Evolutionary conservation across 106 monocot species (phyloP).

Genomic region (Dendrobium catenatum): DNA sequence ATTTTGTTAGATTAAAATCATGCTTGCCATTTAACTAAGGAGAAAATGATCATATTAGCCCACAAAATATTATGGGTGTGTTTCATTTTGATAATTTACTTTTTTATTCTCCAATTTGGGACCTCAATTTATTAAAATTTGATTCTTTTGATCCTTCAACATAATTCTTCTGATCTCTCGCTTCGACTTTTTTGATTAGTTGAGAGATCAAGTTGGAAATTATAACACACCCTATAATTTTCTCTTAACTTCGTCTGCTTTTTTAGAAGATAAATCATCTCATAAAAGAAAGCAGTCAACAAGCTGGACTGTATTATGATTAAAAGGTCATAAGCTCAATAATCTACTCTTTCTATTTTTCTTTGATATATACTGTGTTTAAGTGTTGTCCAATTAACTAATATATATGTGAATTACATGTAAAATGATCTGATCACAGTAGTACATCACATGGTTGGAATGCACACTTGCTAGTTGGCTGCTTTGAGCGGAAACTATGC

Average conservation of each 20-base stretch:
- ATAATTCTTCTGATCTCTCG: no score
- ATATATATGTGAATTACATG: background rate
- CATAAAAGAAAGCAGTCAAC: background rate
- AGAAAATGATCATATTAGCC: background rate
- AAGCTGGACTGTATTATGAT: background rate
- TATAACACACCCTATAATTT: background rate
- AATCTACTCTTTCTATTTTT: background rate
- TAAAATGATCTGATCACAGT: background rate
- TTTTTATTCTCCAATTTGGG: background rate
- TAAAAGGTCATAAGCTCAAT: background rate
- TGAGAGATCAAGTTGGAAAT: no score
- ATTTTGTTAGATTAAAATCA: background rate
- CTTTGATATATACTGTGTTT: background rate
- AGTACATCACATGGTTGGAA: background rate
- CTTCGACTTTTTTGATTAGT: no score
- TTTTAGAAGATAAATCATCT: background rate
- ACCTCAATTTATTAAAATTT: no score
- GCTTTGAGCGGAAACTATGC: background rate
- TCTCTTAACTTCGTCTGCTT: background rate
- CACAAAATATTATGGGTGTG: background rate
- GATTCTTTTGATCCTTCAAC: no score
- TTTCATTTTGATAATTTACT: background rate
- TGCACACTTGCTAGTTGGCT: background rate
- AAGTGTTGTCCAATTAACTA: background rate
- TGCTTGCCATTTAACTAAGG: background rate